Base-by-base conservation (phyloP, 768 basidiomycete species). In the Cystofilobasidium capitatum region DNA sequence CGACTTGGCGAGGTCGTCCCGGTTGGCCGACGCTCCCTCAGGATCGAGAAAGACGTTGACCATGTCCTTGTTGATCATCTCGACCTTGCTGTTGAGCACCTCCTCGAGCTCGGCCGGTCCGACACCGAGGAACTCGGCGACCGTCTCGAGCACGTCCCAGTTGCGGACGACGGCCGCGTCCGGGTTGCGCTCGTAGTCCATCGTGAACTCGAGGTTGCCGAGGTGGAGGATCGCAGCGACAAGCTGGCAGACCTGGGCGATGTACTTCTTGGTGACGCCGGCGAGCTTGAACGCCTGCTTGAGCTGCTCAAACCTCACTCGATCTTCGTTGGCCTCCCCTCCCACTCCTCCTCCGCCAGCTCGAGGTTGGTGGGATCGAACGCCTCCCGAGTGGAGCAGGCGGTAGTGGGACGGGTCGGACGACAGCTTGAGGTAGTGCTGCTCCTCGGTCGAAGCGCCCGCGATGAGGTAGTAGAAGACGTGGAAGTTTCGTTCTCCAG, bases 381-480 rank as follows among this genome's bases (percentile, higher is more conserved):
- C 47, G 13, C 79, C 74, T 24, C 81, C 77, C 24, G 80, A 81
- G 44, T 51, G 54, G 4, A 97, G 84, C 75, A 93, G 97, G 1
- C 91, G 84, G 72, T 91, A 99, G 9, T 84, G 82, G 1, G 84
- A 83, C 76, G 86, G 87, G 58, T 58, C 55, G 74, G 94, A 88
- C 61, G 83, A 78, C 12, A 99, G 82, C 70, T 88, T 87, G 62
- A 98, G 83, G 75, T 93, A 91, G 35, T 88, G 85, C 17, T 89
- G 81, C 76, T 99, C 96, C 73, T 98, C 96, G 0, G 83, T 74
- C 0, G 87, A 85, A 1, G 92, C 91, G 31, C 96, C 94, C 0
- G 91, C 88, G 67, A 93, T 85, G 73, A 99, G 84, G 76, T 96
- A 96, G 76, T 98, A 97, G 78, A 98, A 96, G 40, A 94, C 91